Percentiles rank a stretch among this genome's conserved stretches.
Conservation (phyloP, 2,329 filamentous ascomycete genomes). For the Ophiostoma triangulosporum region DNA sequence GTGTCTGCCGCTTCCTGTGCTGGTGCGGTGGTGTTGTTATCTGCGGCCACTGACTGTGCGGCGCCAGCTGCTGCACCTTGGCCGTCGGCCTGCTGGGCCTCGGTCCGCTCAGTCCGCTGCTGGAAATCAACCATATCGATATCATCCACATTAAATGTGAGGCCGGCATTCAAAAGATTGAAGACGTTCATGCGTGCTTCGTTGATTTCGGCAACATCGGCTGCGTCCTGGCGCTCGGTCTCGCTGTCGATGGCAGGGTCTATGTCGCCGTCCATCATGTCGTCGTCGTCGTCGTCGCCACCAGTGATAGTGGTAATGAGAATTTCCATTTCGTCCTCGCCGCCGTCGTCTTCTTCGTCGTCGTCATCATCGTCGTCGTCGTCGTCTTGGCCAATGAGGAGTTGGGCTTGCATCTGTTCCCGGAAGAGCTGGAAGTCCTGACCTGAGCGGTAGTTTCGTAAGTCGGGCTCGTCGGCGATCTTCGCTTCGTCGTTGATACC, state of each 20-base stretch:
- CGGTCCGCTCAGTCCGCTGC: conserved; percentile 10
- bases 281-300: conserved; percentile 2
- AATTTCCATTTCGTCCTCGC: conserved; percentile 17
- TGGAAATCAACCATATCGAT: conserved; percentile 45
- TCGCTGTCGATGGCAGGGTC: not conserved
- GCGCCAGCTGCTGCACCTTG: conserved; percentile 20
- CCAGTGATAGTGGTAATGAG: not conserved
- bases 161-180: not conserved
- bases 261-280: conserved; percentile 19
- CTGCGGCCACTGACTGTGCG: not conserved
- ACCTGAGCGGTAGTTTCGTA: conserved; percentile 51
- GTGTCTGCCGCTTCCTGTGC: conserved; percentile 24
- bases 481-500: conserved; percentile 72
- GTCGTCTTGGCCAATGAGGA: conserved; percentile 22
- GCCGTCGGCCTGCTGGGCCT: conserved; percentile 22
- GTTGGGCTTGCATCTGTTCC: not conserved
- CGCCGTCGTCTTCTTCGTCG: conserved; percentile 17
- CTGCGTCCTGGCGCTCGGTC: conserved; percentile 18
- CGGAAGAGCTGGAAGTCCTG: conserved; percentile 15
- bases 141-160: conserved; percentile 25
- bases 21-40: not conserved
- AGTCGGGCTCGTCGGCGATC: conserved; percentile 27
- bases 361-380: conserved; percentile 18
- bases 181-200: not conserved
- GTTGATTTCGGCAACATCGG: not conserved